Percentiles rank a stretch among this genome's conserved stretches.
These are phyloP conservation scores for Apiotrichum siamense DNA, from an alignment of 1,284 basidiomycete species.

Conservation along the genomic window DNA sequence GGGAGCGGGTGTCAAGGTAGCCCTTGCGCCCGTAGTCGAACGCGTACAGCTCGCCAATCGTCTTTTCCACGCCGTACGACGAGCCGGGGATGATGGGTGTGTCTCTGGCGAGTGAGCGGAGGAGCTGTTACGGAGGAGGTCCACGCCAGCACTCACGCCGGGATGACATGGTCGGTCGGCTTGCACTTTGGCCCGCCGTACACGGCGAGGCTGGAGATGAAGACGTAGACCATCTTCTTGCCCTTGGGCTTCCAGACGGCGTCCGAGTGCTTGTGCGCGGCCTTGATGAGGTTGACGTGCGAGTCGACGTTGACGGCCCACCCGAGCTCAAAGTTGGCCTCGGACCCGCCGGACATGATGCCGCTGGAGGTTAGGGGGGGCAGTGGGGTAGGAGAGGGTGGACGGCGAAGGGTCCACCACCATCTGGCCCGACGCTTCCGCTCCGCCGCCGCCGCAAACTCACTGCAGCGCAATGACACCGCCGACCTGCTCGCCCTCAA, in stretches of 20 bases:
- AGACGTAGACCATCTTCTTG: conserved; percentile 54
- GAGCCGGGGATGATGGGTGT: conserved; percentile 57
- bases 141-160: conserved; percentile 24
- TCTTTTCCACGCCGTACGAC: conserved; percentile 58
- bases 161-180: conserved; percentile 39
- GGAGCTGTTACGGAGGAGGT: background rate
- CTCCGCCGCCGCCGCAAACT: too few relatives aligned
- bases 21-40: conserved; percentile 60
- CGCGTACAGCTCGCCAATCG: conserved; percentile 57
- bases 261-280: conserved; percentile 48
- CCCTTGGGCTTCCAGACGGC: conserved; percentile 17
- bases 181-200: conserved; percentile 58
- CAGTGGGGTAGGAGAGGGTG: too few relatives aligned
- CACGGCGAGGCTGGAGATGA: conserved; percentile 59
- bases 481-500: conserved; percentile 42
- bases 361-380: conserved; percentile 46
- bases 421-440: background rate
- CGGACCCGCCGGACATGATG: conserved; percentile 63
- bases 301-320: conserved; percentile 59
- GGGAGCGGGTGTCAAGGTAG: conserved; percentile 58
- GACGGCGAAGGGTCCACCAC: background rate
- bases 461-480: conserved; percentile 46
- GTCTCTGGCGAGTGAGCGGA: conserved; percentile 49
- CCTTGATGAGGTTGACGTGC: conserved; percentile 54
- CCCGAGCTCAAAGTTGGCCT: conserved; percentile 59